phyloP scores from a whole-genome alignment of 192 early-diverging fungal species.

The Backusella luteola region DNA sequence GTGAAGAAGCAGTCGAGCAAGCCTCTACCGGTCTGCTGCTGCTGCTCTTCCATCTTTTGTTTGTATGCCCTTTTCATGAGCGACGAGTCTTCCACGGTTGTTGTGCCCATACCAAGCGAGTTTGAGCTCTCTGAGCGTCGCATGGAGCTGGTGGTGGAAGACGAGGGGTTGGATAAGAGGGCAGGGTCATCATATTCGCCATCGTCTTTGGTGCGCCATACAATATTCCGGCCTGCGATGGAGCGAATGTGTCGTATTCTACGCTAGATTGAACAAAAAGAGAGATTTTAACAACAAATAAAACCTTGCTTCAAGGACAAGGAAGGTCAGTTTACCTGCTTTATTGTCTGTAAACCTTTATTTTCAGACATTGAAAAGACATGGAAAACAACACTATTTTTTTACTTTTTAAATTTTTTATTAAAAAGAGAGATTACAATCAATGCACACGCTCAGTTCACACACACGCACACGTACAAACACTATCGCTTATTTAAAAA shows the following conservation, averaged over 20 bases:
- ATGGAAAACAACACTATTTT: constrained; percentile 10
- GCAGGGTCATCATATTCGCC: background rate
- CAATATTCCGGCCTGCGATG: constrained; percentile 31
- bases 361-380: background rate
- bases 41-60: background rate
- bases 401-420: background rate
- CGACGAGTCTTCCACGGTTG: constrained; percentile 22
- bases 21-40: constrained; percentile 14
- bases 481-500: background rate
- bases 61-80: constrained; percentile 20
- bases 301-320: background rate
- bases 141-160: constrained; percentile 2
- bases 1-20: constrained; percentile 46
- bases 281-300: background rate
- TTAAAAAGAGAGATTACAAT: background rate
- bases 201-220: constrained; percentile 14
- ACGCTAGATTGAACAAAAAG: constrained; percentile 13
- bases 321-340: background rate
- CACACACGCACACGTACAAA: background rate
- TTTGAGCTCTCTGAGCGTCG: constrained; percentile 19
- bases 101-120: constrained; percentile 10
- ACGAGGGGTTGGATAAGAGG: background rate
- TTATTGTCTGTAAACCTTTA: constrained; percentile 3
- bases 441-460: background rate
- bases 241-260: constrained; percentile 33